These are phyloP conservation scores for Kwoniella sp. DNA, from an alignment of 768 basidiomycete genomes.

Conservation along the genomic window DNA sequence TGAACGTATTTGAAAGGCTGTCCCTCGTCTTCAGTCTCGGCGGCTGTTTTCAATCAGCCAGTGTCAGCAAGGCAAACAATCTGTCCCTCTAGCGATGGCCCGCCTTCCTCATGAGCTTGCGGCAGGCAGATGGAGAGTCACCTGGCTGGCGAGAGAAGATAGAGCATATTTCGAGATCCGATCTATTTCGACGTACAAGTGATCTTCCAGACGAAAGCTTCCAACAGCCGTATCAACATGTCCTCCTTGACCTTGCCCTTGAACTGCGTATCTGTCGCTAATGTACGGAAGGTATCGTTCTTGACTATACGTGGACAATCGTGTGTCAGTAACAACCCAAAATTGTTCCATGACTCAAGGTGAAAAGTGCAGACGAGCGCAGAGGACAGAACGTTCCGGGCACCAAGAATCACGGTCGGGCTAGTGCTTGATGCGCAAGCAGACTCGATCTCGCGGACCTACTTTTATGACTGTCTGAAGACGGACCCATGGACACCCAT, in stretches of 20 bases:
- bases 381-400: too few relatives aligned
- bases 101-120: too few relatives aligned
- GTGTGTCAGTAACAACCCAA: too few relatives aligned
- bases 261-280: conserved; percentile 96
- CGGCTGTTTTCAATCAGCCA: neutral
- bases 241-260: conserved; percentile 95
- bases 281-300: conserved; percentile 94
- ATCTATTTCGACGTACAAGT: conserved; percentile 53
- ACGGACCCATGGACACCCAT: conserved; percentile 51
- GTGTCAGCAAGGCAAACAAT: neutral
- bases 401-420: too few relatives aligned
- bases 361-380: too few relatives aligned
- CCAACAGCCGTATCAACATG: conserved; percentile 92
- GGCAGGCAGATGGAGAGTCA: too few relatives aligned
- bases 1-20: conserved; percentile 89
- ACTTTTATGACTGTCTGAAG: conserved; percentile 56
- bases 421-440: too few relatives aligned
- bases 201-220: conserved; percentile 95
- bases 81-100: neutral
- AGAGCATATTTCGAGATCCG: too few relatives aligned
- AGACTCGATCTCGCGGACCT: conserved; percentile 18
- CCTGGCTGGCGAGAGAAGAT: too few relatives aligned
- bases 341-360: too few relatives aligned
- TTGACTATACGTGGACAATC: conserved; percentile 67
- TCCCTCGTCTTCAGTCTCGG: conserved; percentile 36